phyloP scores from a whole-genome alignment of 2,329 filamentous ascomycete genomes.

The Claviceps sp. region DNA sequence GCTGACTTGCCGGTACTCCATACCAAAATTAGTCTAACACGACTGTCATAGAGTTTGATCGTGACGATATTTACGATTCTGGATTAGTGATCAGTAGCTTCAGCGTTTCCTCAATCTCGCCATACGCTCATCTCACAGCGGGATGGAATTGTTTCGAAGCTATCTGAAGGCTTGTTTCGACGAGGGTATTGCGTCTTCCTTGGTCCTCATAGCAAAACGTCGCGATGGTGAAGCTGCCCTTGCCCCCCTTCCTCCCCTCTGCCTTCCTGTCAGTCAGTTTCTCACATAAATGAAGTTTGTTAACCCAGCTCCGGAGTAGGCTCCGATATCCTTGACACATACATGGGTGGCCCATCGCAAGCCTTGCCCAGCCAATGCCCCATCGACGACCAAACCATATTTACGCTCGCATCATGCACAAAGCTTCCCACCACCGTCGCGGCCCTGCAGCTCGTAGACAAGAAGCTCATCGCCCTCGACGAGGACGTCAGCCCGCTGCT shows the following conservation, averaged over 20 bases:
- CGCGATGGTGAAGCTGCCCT: background rate
- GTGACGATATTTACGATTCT: too few relatives aligned
- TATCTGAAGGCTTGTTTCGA: background rate
- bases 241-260: background rate
- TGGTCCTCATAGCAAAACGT: background rate
- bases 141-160: background rate
- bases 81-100: too few relatives aligned
- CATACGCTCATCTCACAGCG: background rate
- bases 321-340: background rate
- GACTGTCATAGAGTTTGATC: too few relatives aligned
- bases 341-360: background rate
- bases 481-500: slow-evolving; percentile 14
- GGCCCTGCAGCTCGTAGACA: slow-evolving; percentile 40
- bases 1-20: too few relatives aligned
- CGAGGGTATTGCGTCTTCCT: background rate
- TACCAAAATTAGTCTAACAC: too few relatives aligned
- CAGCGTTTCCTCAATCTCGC: too few relatives aligned
- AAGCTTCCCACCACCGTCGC: slow-evolving; percentile 38
- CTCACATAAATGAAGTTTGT: background rate
- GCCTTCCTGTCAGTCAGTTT: background rate
- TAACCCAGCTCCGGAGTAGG: background rate
- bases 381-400: background rate
- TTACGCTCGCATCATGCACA: slow-evolving; percentile 20
- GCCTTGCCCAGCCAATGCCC: background rate
- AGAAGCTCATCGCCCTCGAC: slow-evolving; percentile 7